phyloP scores from a whole-genome alignment of 2,329 filamentous ascomycete genomes.

The Cordyceps cateniannulata region DNA sequence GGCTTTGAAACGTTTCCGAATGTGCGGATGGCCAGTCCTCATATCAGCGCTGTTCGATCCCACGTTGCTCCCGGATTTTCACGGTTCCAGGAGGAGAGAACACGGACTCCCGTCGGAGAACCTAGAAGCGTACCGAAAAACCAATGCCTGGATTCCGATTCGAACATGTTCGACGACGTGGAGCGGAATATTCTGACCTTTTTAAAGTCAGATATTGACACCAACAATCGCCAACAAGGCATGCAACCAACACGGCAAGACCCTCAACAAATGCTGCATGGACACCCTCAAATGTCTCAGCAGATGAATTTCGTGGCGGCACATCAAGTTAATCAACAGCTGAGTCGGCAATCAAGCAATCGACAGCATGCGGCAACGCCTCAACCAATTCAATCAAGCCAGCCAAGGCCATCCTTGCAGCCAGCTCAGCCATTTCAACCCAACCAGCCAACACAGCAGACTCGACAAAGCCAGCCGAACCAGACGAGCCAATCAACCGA shows the following conservation, averaged over 20 bases:
- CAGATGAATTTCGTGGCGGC: background rate
- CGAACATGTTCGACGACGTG: background rate
- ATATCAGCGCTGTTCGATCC: constrained; percentile 16
- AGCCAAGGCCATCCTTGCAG: background rate
- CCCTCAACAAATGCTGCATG: constrained; percentile 13
- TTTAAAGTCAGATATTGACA: constrained; percentile 15
- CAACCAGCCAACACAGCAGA: background rate
- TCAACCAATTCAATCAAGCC: background rate
- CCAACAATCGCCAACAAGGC: background rate
- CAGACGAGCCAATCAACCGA: background rate
- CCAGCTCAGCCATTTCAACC: background rate
- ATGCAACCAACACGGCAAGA: background rate
- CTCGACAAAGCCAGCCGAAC: background rate
- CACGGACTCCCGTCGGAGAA: background rate
- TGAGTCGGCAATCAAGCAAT: background rate
- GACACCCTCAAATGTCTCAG: background rate
- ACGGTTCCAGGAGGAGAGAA: background rate
- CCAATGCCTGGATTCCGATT: background rate
- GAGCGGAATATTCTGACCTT: constrained; percentile 6
- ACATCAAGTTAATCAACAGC: background rate
- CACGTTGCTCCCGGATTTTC: constrained; percentile 10
- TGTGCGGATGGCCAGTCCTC: constrained; percentile 23
- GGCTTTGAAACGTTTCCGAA: constrained; percentile 28
- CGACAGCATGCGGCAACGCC: background rate
- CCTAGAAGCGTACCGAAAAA: background rate